Conservation (phyloP, 345 rosid species). For the Trapa bicornis region DNA sequence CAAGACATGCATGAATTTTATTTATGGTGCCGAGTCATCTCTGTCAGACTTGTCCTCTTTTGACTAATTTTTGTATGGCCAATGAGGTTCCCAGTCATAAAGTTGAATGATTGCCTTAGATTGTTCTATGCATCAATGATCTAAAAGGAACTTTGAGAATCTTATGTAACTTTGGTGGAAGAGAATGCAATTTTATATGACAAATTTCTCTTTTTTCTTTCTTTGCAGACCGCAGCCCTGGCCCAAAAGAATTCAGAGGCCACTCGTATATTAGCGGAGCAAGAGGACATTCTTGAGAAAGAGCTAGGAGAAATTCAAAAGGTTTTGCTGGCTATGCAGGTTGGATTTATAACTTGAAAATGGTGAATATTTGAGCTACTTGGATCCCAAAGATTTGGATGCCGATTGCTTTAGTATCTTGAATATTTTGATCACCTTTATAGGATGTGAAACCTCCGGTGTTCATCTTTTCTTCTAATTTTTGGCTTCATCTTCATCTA, state of each 20-base stretch:
- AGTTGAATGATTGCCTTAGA: background rate
- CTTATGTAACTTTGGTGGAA: background rate
- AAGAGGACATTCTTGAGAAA: conserved; percentile 73
- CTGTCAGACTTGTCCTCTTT: background rate
- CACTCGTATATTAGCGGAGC: conserved; percentile 65
- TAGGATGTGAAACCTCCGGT: background rate
- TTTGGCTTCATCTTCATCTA: background rate
- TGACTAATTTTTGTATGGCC: background rate
- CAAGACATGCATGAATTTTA: background rate
- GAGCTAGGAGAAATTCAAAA: conserved; percentile 90
- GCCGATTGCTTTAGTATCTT: background rate
- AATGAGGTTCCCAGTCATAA: background rate
- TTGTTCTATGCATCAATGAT: background rate
- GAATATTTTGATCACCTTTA: background rate
- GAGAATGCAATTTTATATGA: background rate
- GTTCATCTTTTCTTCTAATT: background rate
- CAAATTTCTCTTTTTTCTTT: background rate
- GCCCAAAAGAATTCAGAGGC: conserved; percentile 93
- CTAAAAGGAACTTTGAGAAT: background rate
- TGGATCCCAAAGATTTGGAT: background rate
- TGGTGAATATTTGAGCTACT: background rate
- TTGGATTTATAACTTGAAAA: conserved; percentile 9
- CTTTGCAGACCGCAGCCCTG: conserved; percentile 73
- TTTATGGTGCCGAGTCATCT: background rate
- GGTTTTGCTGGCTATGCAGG: conserved; percentile 96